Percentiles rank a stretch among this genome's conserved stretches.
These are phyloP conservation scores for Diatrype stigma DNA, from an alignment of 2,329 filamentous ascomycete genomes.

Conservation along the genomic window DNA sequence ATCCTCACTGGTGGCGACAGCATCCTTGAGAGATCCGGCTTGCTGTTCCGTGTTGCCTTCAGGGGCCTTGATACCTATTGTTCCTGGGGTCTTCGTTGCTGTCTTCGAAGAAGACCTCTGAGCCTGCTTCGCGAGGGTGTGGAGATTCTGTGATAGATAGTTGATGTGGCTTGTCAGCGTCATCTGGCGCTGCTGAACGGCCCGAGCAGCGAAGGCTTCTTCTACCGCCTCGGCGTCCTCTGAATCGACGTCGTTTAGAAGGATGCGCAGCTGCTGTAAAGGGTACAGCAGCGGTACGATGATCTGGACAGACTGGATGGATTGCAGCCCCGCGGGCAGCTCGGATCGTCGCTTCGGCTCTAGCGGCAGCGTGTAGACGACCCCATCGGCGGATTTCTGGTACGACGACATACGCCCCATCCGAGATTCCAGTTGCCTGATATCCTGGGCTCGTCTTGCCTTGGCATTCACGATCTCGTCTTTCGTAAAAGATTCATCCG, in stretches of 20 bases:
- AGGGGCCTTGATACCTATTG: conserved; percentile 11
- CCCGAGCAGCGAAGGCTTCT: conserved; percentile 58
- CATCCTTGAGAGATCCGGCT: too few relatives aligned
- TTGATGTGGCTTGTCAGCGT: conserved; percentile 72
- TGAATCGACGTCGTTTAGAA: conserved; percentile 60
- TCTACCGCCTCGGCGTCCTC: conserved; percentile 60
- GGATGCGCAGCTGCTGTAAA: conserved; percentile 61
- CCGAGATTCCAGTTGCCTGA: conserved; percentile 69
- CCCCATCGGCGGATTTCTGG: conserved; percentile 64
- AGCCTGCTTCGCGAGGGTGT: conserved; percentile 57
- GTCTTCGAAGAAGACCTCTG: conserved; percentile 16
- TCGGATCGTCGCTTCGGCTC: conserved; percentile 58
- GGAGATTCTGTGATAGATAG: conserved; percentile 67
- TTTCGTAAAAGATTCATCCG: conserved; percentile 47
- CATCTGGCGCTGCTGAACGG: conserved; percentile 52
- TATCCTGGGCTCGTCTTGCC: conserved; percentile 59
- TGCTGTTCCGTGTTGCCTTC: conserved; percentile 7
- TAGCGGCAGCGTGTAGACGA: conserved; percentile 66
- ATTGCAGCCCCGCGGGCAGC: conserved; percentile 57
- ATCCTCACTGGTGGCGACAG: conserved; percentile 30
- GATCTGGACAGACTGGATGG: conserved; percentile 61
- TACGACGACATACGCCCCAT: conserved; percentile 66
- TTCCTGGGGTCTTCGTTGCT: conserved; percentile 13
- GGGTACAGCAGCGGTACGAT: conserved; percentile 70
- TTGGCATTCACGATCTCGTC: conserved; percentile 61